Evolutionary conservation across 176 grass and related monocot species (phyloP).

Genomic region (Paspalum vaginatum): DNA sequence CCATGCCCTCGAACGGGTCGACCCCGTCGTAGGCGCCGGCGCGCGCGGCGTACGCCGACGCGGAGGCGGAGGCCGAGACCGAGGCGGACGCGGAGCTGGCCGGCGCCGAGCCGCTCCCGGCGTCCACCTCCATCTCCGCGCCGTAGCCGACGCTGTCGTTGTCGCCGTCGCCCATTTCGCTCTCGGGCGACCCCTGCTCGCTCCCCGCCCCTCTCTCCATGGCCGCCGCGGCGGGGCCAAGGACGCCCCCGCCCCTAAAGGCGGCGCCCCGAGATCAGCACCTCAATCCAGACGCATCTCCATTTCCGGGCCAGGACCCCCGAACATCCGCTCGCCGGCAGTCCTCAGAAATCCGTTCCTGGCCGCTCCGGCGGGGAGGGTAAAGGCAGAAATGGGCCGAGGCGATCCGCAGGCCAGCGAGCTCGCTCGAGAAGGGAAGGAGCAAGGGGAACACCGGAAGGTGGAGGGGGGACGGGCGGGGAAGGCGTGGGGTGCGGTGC

Average conservation of each 20-base stretch:
- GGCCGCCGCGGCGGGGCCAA: neutral
- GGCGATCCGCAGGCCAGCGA: slow-evolving; percentile 37
- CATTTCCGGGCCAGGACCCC: neutral
- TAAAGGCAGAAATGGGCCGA: neutral
- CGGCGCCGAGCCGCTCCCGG: slow-evolving; percentile 20
- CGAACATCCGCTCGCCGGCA: neutral
- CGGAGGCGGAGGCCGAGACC: slow-evolving; percentile 15
- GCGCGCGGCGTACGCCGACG: slow-evolving; percentile 42
- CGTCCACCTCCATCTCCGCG: slow-evolving; percentile 56
- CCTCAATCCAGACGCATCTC: slow-evolving; percentile 6
- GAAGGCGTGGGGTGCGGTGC: slow-evolving; percentile 7
- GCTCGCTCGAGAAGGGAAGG: neutral
- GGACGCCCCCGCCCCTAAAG: neutral
- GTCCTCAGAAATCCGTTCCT: too few relatives aligned
- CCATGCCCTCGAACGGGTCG: slow-evolving; percentile 75
- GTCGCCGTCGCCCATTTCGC: slow-evolving; percentile 61
- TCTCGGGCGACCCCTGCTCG: slow-evolving; percentile 55
- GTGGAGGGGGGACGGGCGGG: neutral
- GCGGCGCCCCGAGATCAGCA: slow-evolving; percentile 3
- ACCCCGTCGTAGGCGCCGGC: slow-evolving; percentile 47
- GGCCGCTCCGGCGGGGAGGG: neutral
- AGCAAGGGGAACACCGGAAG: neutral
- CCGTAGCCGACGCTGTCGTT: slow-evolving; percentile 52
- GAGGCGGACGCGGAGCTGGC: slow-evolving; percentile 34
- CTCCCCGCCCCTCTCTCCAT: slow-evolving; percentile 56